These are phyloP conservation scores for Colletotrichum simmondsii DNA, from an alignment of 2,329 filamentous ascomycete species.

Conservation along the genomic window DNA sequence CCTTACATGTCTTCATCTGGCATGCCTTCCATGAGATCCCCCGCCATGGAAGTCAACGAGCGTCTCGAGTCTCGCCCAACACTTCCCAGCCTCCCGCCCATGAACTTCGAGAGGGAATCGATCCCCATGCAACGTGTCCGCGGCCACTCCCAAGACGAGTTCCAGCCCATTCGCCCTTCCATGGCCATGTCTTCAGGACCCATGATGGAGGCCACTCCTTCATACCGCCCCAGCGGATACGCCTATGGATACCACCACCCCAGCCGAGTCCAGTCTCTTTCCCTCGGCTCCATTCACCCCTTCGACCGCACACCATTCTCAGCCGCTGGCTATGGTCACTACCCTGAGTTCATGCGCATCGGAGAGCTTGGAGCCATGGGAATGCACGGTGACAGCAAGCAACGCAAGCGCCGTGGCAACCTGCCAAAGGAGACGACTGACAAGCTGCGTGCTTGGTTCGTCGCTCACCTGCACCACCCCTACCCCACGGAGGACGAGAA, in stretches of 20 bases:
- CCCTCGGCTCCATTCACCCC: constrained; percentile 53
- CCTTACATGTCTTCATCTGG: constrained; percentile 45
- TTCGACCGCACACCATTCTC: constrained; percentile 59
- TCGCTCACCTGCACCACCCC: constrained; percentile 80
- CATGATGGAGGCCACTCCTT: constrained; percentile 44
- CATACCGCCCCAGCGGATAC: constrained; percentile 48
- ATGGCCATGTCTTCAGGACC: constrained; percentile 41
- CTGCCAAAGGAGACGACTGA: constrained; percentile 91
- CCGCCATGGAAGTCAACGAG: constrained; percentile 46
- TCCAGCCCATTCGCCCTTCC: constrained; percentile 44
- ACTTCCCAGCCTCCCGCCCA: constrained; percentile 54
- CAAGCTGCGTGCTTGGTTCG: constrained; percentile 83
- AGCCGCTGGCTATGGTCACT: constrained; percentile 51
- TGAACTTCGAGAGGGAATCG: constrained; percentile 49
- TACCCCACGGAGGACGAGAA: constrained; percentile 86
- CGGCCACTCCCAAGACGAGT: constrained; percentile 48
- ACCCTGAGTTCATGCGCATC: constrained; percentile 55
- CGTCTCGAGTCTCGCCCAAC: constrained; percentile 48
- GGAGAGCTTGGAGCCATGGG: constrained; percentile 51
- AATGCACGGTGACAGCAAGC: constrained; percentile 57
- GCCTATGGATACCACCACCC: constrained; percentile 56
- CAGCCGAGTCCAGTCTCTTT: constrained; percentile 56
- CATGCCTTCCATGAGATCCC: constrained; percentile 44
- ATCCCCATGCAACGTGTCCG: constrained; percentile 45
- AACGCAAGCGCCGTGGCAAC: constrained; percentile 79